A percentile compares a stretch with the other conserved stretches of the same genome.
These are phyloP conservation scores for Pterocarpus macrocarpus DNA, from an alignment of 306 rosid genomes.

Conservation along the genomic window DNA sequence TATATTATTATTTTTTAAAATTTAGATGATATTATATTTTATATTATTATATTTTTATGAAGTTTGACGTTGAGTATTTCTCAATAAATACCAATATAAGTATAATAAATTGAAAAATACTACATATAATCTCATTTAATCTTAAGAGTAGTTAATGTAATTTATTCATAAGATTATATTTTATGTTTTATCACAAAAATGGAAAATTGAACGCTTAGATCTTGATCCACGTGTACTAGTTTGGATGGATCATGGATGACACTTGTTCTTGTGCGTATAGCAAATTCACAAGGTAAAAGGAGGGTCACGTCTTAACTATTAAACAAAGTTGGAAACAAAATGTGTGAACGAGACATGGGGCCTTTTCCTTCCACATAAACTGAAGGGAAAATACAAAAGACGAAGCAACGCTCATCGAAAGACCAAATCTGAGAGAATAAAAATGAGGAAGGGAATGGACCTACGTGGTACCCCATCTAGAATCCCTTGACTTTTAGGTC, in stretches of 20 bases:
- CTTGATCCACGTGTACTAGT: too few species aligned
- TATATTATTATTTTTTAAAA: too few species aligned
- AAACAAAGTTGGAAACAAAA: slow-evolving; percentile 9
- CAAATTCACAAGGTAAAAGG: not conserved
- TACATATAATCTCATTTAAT: too few species aligned
- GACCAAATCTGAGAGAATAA: not conserved
- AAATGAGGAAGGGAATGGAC: not conserved
- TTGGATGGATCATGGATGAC: not conserved
- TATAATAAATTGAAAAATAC: too few species aligned
- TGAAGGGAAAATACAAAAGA: not conserved
- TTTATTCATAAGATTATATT: too few species aligned
- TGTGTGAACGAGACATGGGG: not conserved
- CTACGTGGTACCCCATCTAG: slow-evolving; percentile 39
- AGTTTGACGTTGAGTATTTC: too few species aligned
- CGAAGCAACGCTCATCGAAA: slow-evolving; percentile 25
- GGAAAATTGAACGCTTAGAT: too few species aligned
- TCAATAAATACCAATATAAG: too few species aligned
- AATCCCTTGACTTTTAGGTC: slow-evolving; percentile 61
- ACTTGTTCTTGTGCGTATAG: not conserved
- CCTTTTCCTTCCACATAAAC: slow-evolving; percentile 36
- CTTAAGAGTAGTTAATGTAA: too few species aligned
- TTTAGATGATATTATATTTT: too few species aligned
- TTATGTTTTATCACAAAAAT: too few species aligned
- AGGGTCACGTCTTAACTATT: not conserved
- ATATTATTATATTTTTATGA: too few species aligned